These are phyloP conservation scores for Stephanodiscus minutulus DNA, from an alignment of 108 stramenopile genomes.

Conservation along the genomic window DNA sequence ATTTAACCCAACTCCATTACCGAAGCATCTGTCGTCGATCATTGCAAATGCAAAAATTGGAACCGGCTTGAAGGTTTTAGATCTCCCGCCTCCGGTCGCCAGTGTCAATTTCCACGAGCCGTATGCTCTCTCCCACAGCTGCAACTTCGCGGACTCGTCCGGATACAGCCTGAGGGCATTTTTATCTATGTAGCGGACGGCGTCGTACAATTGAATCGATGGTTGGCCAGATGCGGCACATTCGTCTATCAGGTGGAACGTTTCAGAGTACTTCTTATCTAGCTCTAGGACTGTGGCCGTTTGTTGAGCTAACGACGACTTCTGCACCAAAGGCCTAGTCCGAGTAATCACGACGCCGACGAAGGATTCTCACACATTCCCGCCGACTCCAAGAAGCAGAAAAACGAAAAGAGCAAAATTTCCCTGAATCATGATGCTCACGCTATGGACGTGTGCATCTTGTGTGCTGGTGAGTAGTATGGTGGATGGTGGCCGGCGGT, in stretches of 20 bases:
- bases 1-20: conserved; percentile 63
- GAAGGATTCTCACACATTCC: conserved; percentile 1
- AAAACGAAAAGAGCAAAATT: not conserved
- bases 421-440: not conserved
- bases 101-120: conserved; percentile 67
- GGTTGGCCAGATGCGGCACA: conserved; percentile 47
- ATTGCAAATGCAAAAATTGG: conserved; percentile 74
- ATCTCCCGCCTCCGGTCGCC: conserved; percentile 60
- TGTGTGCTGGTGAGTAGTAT: too few species aligned
- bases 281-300: conserved; percentile 8
- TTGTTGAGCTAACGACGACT: conserved; percentile 3
- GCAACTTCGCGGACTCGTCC: conserved; percentile 39
- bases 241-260: conserved; percentile 55
- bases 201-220: conserved; percentile 51
- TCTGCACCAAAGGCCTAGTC: not conserved
- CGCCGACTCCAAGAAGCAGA: not conserved
- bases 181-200: conserved; percentile 64
- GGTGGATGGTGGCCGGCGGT: too few species aligned
- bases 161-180: conserved; percentile 60
- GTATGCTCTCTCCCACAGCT: conserved; percentile 56
- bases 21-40: conserved; percentile 63
- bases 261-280: conserved; percentile 35
- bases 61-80: conserved; percentile 55
- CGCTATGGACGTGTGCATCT: too few species aligned
- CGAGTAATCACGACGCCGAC: not conserved